Evolutionary conservation across 2,329 filamentous ascomycete species (phyloP).

Genomic region (Hypoxylon sp.): DNA sequence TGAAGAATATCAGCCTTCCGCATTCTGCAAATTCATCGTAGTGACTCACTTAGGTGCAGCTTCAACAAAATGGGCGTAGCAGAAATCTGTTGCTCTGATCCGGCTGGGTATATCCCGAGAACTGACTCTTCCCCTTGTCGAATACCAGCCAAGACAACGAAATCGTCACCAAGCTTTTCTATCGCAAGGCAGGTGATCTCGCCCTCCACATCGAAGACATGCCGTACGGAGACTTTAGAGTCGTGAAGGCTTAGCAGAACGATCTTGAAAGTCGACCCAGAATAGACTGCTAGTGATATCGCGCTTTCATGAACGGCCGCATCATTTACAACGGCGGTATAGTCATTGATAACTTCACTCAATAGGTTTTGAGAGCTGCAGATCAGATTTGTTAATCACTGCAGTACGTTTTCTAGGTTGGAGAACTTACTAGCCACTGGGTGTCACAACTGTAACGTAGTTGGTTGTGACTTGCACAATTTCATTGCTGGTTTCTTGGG

Average conservation of each 20-base stretch:
- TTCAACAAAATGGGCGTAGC: constrained; percentile 21
- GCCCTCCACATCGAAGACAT: constrained; percentile 54
- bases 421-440: constrained; percentile 53
- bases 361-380: constrained; percentile 49
- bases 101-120: constrained; percentile 41
- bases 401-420: constrained; percentile 13
- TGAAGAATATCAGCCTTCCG: background rate
- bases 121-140: constrained; percentile 34
- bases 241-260: constrained; percentile 55
- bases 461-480: constrained; percentile 68
- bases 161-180: constrained; percentile 27
- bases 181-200: constrained; percentile 63
- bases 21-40: background rate
- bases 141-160: constrained; percentile 44
- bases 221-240: constrained; percentile 47
- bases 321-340: constrained; percentile 53
- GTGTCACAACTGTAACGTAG: constrained; percentile 56
- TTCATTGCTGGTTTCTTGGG: constrained; percentile 51
- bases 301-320: constrained; percentile 55
- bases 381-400: constrained; percentile 30
- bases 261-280: constrained; percentile 53
- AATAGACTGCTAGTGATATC: constrained; percentile 59
- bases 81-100: constrained; percentile 6
- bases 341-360: constrained; percentile 50
- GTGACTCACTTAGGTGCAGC: constrained; percentile 34